phyloP scores from a whole-genome alignment of 768 basidiomycete species.

The Termitomyces sp. region DNA sequence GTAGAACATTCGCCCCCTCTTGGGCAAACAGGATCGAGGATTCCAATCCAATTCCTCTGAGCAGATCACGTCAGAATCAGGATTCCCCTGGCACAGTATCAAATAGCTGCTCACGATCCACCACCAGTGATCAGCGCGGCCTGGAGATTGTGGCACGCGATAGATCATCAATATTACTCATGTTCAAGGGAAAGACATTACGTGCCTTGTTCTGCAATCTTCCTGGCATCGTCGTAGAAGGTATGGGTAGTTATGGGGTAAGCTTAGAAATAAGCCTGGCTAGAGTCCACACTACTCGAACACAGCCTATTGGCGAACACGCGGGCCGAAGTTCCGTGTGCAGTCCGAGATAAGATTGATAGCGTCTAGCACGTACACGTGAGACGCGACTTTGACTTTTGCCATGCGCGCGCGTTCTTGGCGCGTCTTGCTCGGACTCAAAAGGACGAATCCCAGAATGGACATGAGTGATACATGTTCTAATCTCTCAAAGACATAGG shows the following conservation, averaged over 20 bases:
- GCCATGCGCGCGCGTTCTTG: not conserved
- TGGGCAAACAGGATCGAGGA: slow-evolving; percentile 92
- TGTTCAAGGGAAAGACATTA: not conserved
- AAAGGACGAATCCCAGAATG: not conserved
- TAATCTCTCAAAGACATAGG: slow-evolving; percentile 32
- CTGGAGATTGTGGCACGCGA: slow-evolving; percentile 30
- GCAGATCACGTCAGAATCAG: slow-evolving; percentile 15
- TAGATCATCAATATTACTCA: not conserved
- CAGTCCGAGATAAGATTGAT: not conserved
- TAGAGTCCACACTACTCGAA: too few relatives aligned
- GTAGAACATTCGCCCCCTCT: slow-evolving; percentile 89
- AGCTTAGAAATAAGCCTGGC: not conserved
- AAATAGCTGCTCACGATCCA: slow-evolving; percentile 63
- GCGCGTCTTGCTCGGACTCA: not conserved
- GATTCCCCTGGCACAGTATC: not conserved
- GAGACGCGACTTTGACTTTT: not conserved
- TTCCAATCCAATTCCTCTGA: slow-evolving; percentile 94
- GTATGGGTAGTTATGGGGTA: slow-evolving; percentile 6
- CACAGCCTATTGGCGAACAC: not conserved
- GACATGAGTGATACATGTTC: not conserved
- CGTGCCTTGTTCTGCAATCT: slow-evolving; percentile 67
- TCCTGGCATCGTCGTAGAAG: slow-evolving; percentile 37
- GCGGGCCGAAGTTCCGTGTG: slow-evolving; percentile 4
- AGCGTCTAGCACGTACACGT: not conserved
- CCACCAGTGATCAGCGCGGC: slow-evolving; percentile 85